Conservation (phyloP, 495 filamentous ascomycete genomes). For the Talaromyces liani region DNA sequence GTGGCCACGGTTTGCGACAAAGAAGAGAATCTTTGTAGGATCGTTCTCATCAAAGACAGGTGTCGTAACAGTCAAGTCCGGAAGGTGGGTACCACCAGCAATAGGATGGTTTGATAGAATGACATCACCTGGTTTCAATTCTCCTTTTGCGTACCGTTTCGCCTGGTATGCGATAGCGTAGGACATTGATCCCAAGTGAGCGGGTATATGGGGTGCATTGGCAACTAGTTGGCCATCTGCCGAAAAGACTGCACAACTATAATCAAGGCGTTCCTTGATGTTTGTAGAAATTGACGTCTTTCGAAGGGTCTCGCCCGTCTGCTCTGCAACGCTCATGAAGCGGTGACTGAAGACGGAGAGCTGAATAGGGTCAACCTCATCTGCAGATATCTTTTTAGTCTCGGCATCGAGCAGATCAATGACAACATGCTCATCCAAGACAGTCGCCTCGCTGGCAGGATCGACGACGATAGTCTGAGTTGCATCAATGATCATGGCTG, state of each 20-base stretch:
- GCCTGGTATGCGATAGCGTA: slow-evolving; percentile 92
- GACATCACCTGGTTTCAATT: slow-evolving; percentile 84
- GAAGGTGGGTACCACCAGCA: slow-evolving; percentile 81
- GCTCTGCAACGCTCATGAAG: slow-evolving; percentile 98
- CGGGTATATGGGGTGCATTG: slow-evolving; percentile 90
- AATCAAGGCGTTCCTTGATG: slow-evolving; percentile 95
- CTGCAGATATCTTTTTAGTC: slow-evolving; percentile 44
- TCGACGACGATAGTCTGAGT: slow-evolving; percentile 95
- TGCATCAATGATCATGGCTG: slow-evolving; percentile 86
- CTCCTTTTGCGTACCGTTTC: slow-evolving; percentile 77
- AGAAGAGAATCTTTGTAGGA: slow-evolving; percentile 87
- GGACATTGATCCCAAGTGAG: slow-evolving; percentile 90
- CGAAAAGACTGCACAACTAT: slow-evolving; percentile 94
- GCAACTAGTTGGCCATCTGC: slow-evolving; percentile 85
- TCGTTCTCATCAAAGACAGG: slow-evolving; percentile 67
- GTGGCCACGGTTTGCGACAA: slow-evolving; percentile 90
- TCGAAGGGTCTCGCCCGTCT: slow-evolving; percentile 92
- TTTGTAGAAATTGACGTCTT: slow-evolving; percentile 98
- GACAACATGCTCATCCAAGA: slow-evolving; percentile 38
- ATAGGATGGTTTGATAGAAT: slow-evolving; percentile 94
- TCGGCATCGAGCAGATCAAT: slow-evolving; percentile 46
- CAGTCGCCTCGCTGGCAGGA: slow-evolving; percentile 55
- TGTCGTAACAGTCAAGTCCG: slow-evolving; percentile 87
- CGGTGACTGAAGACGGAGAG: slow-evolving; percentile 92
- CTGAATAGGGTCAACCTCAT: slow-evolving; percentile 70